phyloP scores from a whole-genome alignment of 306 rosid genomes.

The Gynostemma pentaphyllum region DNA sequence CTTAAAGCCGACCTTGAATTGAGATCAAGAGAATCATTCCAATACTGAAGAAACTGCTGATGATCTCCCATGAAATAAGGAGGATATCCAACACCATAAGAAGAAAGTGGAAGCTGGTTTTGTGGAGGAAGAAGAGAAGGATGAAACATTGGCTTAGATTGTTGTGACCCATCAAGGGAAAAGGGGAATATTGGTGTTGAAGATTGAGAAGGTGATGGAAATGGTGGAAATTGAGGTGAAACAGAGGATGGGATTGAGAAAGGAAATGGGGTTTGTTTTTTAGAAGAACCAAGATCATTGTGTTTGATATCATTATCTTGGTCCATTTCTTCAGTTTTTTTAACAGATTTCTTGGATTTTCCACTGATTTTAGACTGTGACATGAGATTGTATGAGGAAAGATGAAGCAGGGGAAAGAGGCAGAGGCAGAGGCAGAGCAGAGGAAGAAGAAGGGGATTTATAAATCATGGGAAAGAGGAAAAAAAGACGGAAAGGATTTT shows the following conservation, averaged over 20 bases:
- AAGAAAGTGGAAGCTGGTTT: slow-evolving; percentile 34
- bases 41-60: slow-evolving; percentile 54
- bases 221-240: not conserved
- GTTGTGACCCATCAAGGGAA: slow-evolving; percentile 39
- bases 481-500: no score
- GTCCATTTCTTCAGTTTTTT: not conserved
- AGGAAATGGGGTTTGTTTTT: slow-evolving; percentile 1
- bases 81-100: slow-evolving; percentile 28
- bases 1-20: slow-evolving; percentile 65
- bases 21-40: slow-evolving; percentile 67
- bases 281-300: not conserved
- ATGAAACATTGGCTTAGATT: slow-evolving; percentile 19
- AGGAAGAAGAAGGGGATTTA: slow-evolving; percentile 1
- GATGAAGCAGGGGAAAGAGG: not conserved
- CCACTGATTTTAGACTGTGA: not conserved
- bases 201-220: slow-evolving; percentile 20
- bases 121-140: slow-evolving; percentile 22
- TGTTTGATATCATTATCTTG: not conserved
- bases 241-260: slow-evolving; percentile 17
- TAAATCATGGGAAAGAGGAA: not conserved
- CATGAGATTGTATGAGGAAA: not conserved
- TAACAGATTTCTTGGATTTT: not conserved
- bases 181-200: slow-evolving; percentile 62
- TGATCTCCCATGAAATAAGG: slow-evolving; percentile 23
- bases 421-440: no score